Percentiles rank a stretch among this genome's conserved stretches.
phyloP scores from a whole-genome alignment of 1,139 yeast genomes.

The Debaryomyces sp. region DNA sequence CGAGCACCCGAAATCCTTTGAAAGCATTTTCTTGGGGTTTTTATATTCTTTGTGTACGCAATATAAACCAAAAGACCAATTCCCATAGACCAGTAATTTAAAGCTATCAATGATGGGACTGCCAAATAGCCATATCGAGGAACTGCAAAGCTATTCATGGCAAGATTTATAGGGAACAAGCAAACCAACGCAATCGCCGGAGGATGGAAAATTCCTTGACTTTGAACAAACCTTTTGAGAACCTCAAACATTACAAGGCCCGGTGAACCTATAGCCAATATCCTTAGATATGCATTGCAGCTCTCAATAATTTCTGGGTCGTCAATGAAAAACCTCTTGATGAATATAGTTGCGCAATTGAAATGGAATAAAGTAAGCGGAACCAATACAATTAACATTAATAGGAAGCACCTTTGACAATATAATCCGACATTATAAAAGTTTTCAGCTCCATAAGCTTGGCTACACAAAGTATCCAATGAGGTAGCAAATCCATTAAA shows the following conservation, averaged over 20 bases:
- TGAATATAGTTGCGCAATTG: background rate
- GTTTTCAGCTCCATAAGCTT: slow-evolving; percentile 48
- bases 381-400: slow-evolving; percentile 38
- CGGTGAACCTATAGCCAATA: background rate
- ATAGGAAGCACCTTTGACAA: slow-evolving; percentile 44
- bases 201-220: slow-evolving; percentile 1
- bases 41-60: background rate
- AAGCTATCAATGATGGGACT: background rate
- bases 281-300: background rate
- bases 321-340: background rate
- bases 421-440: slow-evolving; percentile 44
- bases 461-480: slow-evolving; percentile 47
- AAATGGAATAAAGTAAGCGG: slow-evolving; percentile 16
- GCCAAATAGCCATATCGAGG: background rate
- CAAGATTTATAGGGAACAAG: background rate
- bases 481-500: slow-evolving; percentile 42
- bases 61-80: background rate
- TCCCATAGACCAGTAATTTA: background rate
- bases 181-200: background rate
- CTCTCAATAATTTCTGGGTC: background rate
- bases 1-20: background rate
- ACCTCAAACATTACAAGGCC: background rate
- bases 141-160: slow-evolving; percentile 1
- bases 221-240: background rate
- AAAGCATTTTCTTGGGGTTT: background rate